phyloP scores from a whole-genome alignment of 2,329 filamentous ascomycete species.

The Alternaria sp. region DNA sequence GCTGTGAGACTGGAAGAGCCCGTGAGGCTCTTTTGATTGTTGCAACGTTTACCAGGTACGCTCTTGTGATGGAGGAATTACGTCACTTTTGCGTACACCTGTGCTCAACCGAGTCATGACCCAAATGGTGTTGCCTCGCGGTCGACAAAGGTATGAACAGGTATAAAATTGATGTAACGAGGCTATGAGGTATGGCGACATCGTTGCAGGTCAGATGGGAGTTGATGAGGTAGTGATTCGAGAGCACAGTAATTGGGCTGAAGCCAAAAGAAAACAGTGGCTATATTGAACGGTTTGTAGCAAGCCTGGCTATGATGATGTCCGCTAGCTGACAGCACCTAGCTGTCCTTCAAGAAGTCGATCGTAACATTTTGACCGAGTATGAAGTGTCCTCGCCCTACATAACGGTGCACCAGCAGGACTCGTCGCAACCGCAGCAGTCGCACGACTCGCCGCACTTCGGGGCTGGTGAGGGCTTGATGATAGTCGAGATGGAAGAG shows the following conservation, averaged over 20 bases:
- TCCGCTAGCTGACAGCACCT: neutral
- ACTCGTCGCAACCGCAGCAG: conserved; percentile 49
- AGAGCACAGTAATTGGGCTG: neutral
- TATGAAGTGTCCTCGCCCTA: neutral
- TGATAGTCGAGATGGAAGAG: conserved; percentile 45
- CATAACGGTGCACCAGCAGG: conserved; percentile 28
- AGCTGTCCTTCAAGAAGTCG: neutral
- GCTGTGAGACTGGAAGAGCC: neutral
- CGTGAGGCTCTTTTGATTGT: neutral
- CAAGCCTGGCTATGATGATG: neutral
- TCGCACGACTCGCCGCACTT: conserved; percentile 46
- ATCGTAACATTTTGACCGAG: neutral
- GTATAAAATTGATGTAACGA: neutral
- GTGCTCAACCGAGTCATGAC: neutral
- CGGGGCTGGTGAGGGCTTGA: conserved; percentile 45
- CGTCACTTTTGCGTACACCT: conserved; percentile 15
- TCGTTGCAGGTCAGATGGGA: neutral
- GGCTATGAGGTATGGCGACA: neutral
- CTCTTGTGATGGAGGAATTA: conserved; percentile 9
- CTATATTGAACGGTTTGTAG: neutral
- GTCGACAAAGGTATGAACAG: neutral
- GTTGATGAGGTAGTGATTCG: neutral
- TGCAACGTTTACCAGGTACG: neutral
- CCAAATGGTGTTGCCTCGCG: neutral
- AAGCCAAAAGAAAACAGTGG: neutral